Conservation (phyloP, 345 rosid genomes). For the Mallotus nudiflorus region DNA sequence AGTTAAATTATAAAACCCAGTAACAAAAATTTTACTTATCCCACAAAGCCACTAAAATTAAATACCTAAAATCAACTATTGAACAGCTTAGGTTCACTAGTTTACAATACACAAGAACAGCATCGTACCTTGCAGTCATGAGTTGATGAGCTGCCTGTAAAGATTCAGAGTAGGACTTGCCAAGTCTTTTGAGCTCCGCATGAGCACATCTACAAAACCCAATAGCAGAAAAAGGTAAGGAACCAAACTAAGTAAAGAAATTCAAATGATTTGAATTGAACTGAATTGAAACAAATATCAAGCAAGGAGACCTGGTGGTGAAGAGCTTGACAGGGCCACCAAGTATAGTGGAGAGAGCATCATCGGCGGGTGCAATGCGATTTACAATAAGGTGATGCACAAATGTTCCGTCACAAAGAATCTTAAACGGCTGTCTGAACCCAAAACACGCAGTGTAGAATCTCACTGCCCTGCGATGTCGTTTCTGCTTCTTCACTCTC, state of each 20-base stretch:
- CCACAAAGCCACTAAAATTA: background rate
- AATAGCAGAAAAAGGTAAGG: background rate
- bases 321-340: conserved; percentile 81
- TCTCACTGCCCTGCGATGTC: conserved; percentile 67
- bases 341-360: conserved; percentile 59
- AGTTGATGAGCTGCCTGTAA: conserved; percentile 60
- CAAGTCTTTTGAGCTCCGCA: conserved; percentile 76
- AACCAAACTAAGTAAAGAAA: background rate
- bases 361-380: conserved; percentile 62
- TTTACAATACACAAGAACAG: background rate
- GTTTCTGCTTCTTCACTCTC: conserved; percentile 83
- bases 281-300: background rate
- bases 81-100: background rate
- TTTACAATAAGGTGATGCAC: conserved; percentile 64
- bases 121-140: conserved; percentile 51
- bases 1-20: conserved; percentile 1
- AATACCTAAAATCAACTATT: too few species aligned
- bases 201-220: conserved; percentile 53
- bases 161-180: conserved; percentile 52
- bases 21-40: too few species aligned
- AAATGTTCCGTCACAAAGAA: conserved; percentile 84
- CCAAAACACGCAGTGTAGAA: conserved; percentile 74
- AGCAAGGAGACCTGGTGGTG: conserved; percentile 58
- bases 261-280: background rate
- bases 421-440: conserved; percentile 76